These are phyloP conservation scores for Hericium rajendrae DNA, from an alignment of 768 basidiomycete genomes.

Conservation along the genomic window DNA sequence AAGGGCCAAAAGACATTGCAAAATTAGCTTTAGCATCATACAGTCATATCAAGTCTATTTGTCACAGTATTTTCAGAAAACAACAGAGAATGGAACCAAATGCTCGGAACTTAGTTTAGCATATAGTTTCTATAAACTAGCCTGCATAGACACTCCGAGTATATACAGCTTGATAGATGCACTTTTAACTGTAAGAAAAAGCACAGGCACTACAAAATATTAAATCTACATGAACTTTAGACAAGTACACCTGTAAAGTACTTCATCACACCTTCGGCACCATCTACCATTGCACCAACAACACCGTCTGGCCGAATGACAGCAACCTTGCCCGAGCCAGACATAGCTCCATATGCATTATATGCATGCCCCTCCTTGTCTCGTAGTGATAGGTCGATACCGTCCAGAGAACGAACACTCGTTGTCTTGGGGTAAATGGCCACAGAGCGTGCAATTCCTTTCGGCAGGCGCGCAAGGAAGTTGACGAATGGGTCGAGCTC, in stretches of 20 bases:
- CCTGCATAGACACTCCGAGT: too few relatives aligned
- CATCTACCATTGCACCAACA: slow-evolving; percentile 2
- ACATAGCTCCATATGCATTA: neutral
- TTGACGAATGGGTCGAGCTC: neutral
- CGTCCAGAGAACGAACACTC: neutral
- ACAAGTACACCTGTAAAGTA: slow-evolving; percentile 2
- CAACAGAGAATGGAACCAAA: too few relatives aligned
- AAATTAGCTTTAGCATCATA: too few relatives aligned
- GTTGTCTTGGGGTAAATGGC: neutral
- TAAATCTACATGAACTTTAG: neutral
- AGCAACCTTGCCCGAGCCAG: neutral
- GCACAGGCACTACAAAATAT: too few relatives aligned
- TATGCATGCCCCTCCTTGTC: slow-evolving; percentile 9
- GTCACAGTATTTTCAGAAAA: too few relatives aligned
- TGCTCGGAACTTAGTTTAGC: too few relatives aligned
- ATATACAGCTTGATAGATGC: too few relatives aligned
- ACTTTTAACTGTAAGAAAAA: too few relatives aligned
- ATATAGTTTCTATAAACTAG: too few relatives aligned
- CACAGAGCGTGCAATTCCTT: neutral
- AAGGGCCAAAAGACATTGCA: too few relatives aligned
- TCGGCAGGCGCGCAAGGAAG: neutral
- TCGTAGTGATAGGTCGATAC: neutral
- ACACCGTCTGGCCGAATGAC: slow-evolving; percentile 7
- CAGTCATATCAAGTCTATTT: too few relatives aligned
- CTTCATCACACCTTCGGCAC: neutral